phyloP scores from a whole-genome alignment of 2,329 filamentous ascomycete genomes.

The Dothiorella sarmentorum region DNA sequence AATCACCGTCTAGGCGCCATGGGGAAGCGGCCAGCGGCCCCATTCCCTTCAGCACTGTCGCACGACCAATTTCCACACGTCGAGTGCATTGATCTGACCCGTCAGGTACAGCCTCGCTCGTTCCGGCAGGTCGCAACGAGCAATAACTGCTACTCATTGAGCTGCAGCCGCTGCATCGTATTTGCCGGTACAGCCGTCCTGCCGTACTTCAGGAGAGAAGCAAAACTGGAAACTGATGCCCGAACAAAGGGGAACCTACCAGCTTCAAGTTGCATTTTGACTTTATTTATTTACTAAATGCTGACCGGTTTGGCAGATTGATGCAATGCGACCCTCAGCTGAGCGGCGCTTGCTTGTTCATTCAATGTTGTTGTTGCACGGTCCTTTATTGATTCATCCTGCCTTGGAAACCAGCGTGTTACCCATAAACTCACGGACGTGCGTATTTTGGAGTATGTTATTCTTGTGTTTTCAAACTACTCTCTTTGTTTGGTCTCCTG shows the following conservation, averaged over 20 bases:
- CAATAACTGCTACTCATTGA: conserved; percentile 13
- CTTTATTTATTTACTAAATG: not conserved
- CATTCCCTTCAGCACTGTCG: not conserved
- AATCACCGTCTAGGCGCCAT: not conserved
- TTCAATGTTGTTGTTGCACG: not conserved
- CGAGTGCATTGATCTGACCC: conserved; percentile 4
- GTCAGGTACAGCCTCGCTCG: not conserved
- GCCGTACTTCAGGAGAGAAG: not conserved
- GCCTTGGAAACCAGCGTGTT: not conserved
- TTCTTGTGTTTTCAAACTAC: not conserved
- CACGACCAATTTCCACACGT: conserved; percentile 7
- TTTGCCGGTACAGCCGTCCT: not conserved
- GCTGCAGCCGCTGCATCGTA: conserved; percentile 1
- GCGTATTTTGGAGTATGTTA: not conserved
- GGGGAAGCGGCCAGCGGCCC: conserved; percentile 1
- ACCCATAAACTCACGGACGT: not conserved
- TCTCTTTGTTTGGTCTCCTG: not conserved
- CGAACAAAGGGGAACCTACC: conserved; percentile 3
- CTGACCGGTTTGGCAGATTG: not conserved
- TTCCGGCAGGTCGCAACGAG: conserved; percentile 2
- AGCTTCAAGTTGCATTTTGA: not conserved
- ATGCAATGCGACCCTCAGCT: conserved; percentile 3
- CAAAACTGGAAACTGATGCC: not conserved
- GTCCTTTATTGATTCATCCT: not conserved
- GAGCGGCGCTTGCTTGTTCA: not conserved